Base-by-base conservation (phyloP, 352 stramenopile genomes). In the Phytopythium kandeliae region DNA sequence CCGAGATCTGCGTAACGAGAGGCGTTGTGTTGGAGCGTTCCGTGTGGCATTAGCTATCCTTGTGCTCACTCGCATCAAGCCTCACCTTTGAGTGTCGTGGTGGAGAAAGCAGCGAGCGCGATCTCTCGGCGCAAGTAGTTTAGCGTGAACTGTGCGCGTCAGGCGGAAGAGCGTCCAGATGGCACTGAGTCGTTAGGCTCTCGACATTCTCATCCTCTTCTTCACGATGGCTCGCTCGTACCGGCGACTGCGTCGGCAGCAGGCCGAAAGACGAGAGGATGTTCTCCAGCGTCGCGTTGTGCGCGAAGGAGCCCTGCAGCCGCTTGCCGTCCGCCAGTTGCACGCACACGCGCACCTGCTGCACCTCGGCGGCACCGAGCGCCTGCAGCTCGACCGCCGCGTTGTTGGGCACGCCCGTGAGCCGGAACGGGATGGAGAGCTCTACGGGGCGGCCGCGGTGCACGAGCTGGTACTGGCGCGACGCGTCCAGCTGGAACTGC, bases 321-420 rank as follows among this genome's bases (percentile, higher is more conserved):
- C 85, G 81, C 55, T 86, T 86, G 37, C 85, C 83, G 48, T 92
- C 81, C 7, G 53, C 44, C 50, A 89, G 54, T 48, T 95, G 85
- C 19, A 95, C 67, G 45, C 77, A 86, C n/a, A 95, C 80, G 41
- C 84, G 83, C 57, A 93, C 78, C 57, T 79, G 65, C 52, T 85
- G 67, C 25, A 63, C 67, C 35, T 71, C 60, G 5, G 57, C 48
- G 0, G 47, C 46, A 1, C 37, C 40, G 3, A 77, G 47, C 35
- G 65, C 68, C n/a, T 62, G 63, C 31, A 95, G 43, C 59, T 95
- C 79, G 21, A 95, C 48, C 13, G 61, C 57, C 16, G 85, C 83
- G 47, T 94, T 94, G 57, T 91, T 91, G 33, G 85, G 91, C 22
- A 95, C 74, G 28, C 85, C 85, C 15, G 85, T 92, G 25, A 95